phyloP scores from a whole-genome alignment of 257 asterid genomes.

The Primulina huaijiensis region DNA sequence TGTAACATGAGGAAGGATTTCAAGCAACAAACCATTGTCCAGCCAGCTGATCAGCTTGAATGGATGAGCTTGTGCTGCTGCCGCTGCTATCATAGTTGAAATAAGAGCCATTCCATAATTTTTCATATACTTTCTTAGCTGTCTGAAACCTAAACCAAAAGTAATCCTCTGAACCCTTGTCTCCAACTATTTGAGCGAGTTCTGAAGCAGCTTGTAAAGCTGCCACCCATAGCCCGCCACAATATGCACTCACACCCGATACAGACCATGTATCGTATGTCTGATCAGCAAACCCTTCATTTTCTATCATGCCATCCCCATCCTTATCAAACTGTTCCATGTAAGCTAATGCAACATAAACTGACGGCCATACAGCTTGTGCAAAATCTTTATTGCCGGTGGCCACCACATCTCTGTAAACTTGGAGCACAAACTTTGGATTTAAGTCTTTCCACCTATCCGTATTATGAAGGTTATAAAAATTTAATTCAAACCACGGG shows the following conservation, averaged over 20 bases:
- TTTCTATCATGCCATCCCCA: slow-evolving; percentile 86
- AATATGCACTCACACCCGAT: slow-evolving; percentile 53
- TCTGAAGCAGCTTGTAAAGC: slow-evolving; percentile 57
- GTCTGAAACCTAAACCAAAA: slow-evolving; percentile 29
- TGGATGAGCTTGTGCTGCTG: slow-evolving; percentile 63
- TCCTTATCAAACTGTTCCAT: slow-evolving; percentile 99
- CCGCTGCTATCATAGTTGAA: slow-evolving; percentile 80
- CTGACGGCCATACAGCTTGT: slow-evolving; percentile 90
- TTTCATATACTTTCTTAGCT: slow-evolving; percentile 44
- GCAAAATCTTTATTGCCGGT: slow-evolving; percentile 75
- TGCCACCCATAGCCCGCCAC: slow-evolving; percentile 68
- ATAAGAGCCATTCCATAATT: slow-evolving; percentile 67
- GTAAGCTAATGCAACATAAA: slow-evolving; percentile 86
- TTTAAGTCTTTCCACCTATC: slow-evolving; percentile 98
- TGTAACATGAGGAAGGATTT: neutral
- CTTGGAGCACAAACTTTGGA: slow-evolving; percentile 91
- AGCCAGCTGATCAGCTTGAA: slow-evolving; percentile 98
- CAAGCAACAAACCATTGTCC: slow-evolving; percentile 70
- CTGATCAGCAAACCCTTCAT: slow-evolving; percentile 58
- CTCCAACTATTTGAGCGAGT: slow-evolving; percentile 29
- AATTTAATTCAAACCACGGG: slow-evolving; percentile 96
- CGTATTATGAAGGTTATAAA: slow-evolving; percentile 73
- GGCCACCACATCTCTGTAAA: slow-evolving; percentile 79
- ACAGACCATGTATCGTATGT: slow-evolving; percentile 57
- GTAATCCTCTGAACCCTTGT: too few species aligned